Base-by-base conservation (phyloP, 768 basidiomycete species). In the Lactifluus rugatus region DNA sequence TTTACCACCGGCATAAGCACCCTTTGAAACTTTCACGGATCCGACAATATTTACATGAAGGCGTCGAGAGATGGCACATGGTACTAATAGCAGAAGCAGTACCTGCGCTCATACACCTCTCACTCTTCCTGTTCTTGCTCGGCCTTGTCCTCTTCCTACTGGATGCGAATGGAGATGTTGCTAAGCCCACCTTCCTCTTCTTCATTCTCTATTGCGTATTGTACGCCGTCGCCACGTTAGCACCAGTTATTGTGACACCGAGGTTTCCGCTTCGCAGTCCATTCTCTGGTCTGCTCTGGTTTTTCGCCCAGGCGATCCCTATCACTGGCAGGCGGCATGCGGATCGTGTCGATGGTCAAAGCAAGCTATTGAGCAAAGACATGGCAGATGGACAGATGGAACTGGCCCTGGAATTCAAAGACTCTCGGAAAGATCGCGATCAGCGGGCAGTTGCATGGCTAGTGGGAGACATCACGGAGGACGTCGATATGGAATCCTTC, bases 71-170 rank as follows among this genome's bases (percentile, higher is more conserved):
- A 41, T 80, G 76, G 66, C 64, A 67, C 10, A 73, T 80, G 68
- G 64, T 71, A 14, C 65, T 69, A 3, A 65, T 80, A 9, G 74
- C 79, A 7, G 72, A 75, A 45, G 62, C 69, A 7, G 74, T 80
- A 19, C 79, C 78, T 3, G 69, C 74, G 16, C 72, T 80, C 7
- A 71, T 81, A 21, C 79, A 81, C 60, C 66, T 75, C 17, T 76
- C 78, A 1, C 70, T 79, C 19, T 70, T 78, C 21, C 69, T 80
- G 2, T 80, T 80, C 66, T 73, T 82, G 64, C 70, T 75, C 37
- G 76, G 77, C 25, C 70, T 82, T 26, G 66, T 77, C 41, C 71
- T 73, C 23, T 77, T 80, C 63, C 68, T 80, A 23, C 67, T 66
- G 54, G 66, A 73, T n/a, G 64, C 65, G 34, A 60, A 62, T 51